A percentile compares a stretch with the other conserved stretches of the same genome.
phyloP scores from a whole-genome alignment of 345 rosid genomes.

The Gynandropsis gynandra region DNA sequence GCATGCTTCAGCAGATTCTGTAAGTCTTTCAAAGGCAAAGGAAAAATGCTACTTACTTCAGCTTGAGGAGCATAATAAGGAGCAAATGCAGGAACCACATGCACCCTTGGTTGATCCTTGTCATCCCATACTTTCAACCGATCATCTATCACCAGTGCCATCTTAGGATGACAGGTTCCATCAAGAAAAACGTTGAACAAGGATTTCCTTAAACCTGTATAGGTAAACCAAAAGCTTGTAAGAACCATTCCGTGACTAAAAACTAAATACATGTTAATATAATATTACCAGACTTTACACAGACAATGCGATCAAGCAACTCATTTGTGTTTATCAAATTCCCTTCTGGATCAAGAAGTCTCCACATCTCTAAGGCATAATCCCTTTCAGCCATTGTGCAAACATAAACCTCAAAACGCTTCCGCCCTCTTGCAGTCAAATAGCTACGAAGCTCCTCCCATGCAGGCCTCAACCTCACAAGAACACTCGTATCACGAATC shows the following conservation, averaged over 20 bases:
- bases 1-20: constrained; percentile 20
- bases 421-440: constrained; percentile 92
- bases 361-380: constrained; percentile 99
- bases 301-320: constrained; percentile 73
- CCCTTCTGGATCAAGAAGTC: constrained; percentile 99
- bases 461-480: constrained; percentile 97
- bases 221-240: constrained; percentile 19
- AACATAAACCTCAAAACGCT: constrained; percentile 98
- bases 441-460: constrained; percentile 95
- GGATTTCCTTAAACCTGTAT: constrained; percentile 69
- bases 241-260: constrained; percentile 8
- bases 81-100: constrained; percentile 98
- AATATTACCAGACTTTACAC: constrained; percentile 80
- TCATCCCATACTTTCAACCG: constrained; percentile 98
- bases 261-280: neutral
- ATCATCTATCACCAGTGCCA: constrained; percentile 97
- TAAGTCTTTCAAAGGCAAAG: constrained; percentile 6
- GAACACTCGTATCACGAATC: constrained; percentile 98
- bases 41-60: constrained; percentile 51
- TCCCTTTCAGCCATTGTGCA: constrained; percentile 99
- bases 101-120: constrained; percentile 95
- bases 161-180: constrained; percentile 91
- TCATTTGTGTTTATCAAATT: constrained; percentile 73
- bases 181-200: constrained; percentile 81
- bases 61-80: constrained; percentile 98